phyloP scores from a whole-genome alignment of 768 basidiomycete species.

The Lactarius vividus region DNA sequence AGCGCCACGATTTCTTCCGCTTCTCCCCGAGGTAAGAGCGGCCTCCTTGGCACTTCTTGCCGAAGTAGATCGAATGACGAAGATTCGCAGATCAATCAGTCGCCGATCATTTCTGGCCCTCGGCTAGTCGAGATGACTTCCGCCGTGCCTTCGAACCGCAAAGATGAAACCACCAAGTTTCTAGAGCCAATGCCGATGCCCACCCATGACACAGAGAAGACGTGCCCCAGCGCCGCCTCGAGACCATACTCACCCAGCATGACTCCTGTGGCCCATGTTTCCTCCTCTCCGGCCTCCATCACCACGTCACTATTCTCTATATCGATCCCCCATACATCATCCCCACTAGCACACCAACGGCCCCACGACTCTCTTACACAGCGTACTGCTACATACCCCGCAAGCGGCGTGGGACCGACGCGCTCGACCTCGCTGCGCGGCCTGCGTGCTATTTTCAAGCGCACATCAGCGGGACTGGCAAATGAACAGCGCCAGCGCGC shows the following conservation, averaged over 20 bases:
- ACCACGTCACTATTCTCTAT: neutral
- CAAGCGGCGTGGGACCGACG: neutral
- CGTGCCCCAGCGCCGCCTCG: neutral
- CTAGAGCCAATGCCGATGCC: neutral
- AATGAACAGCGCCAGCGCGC: constrained; percentile 10
- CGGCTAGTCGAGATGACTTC: neutral
- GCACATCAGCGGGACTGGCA: constrained; percentile 17
- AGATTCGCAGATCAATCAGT: constrained; percentile 7
- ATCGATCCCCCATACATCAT: neutral
- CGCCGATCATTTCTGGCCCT: constrained; percentile 12
- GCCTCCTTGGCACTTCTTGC: neutral
- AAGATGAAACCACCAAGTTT: neutral
- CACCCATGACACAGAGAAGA: neutral
- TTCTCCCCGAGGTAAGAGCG: constrained; percentile 13
- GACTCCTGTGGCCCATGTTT: neutral
- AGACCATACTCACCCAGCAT: neutral
- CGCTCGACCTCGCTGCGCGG: constrained; percentile 17
- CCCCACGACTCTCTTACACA: neutral
- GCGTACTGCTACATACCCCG: neutral
- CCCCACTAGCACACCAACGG: neutral
- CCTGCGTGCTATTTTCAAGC: constrained; percentile 22
- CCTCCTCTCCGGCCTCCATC: constrained; percentile 5
- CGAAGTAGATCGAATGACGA: neutral
- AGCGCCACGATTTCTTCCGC: neutral
- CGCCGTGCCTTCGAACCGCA: neutral